Conservation (phyloP, 2,329 filamentous ascomycete species). For the Trichoderma lentiforme region DNA sequence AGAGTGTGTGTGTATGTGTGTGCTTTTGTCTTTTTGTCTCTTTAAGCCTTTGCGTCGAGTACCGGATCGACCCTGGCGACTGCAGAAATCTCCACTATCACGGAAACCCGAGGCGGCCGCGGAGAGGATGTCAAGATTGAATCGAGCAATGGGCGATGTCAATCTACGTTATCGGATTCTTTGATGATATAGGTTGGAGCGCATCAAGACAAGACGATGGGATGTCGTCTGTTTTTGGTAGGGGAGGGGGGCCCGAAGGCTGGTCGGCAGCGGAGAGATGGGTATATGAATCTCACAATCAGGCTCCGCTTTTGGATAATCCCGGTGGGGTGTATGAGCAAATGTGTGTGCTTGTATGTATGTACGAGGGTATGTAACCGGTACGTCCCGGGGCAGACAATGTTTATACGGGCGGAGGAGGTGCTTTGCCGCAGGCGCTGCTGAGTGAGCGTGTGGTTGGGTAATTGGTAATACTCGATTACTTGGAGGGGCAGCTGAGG, state of each 20-base stretch:
- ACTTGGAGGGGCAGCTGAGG: background rate
- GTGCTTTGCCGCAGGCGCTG: constrained; percentile 5
- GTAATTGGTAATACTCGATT: constrained; percentile 14
- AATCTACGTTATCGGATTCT: background rate
- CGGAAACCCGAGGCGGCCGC: background rate
- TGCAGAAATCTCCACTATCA: background rate
- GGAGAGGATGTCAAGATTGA: background rate
- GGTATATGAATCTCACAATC: constrained; percentile 17
- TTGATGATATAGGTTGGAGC: background rate
- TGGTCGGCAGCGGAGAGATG: constrained; percentile 10
- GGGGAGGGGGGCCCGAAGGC: constrained; percentile 1
- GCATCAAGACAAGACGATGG: background rate
- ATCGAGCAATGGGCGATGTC: background rate
- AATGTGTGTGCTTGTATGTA: background rate
- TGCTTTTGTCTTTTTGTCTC: background rate
- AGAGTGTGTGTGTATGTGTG: background rate
- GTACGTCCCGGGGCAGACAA: background rate
- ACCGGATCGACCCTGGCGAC: background rate
- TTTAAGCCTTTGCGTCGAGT: background rate
- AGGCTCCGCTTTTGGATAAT: constrained; percentile 16
- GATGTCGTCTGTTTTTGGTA: constrained; percentile 14
- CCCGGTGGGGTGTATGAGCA: constrained; percentile 4
- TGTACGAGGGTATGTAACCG: constrained; percentile 9
- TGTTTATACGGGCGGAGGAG: constrained; percentile 5
- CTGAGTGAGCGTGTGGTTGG: constrained; percentile 16